These are phyloP conservation scores for Amaranthus cruentus DNA, from an alignment of 148 eudicot species.

Conservation along the genomic window DNA sequence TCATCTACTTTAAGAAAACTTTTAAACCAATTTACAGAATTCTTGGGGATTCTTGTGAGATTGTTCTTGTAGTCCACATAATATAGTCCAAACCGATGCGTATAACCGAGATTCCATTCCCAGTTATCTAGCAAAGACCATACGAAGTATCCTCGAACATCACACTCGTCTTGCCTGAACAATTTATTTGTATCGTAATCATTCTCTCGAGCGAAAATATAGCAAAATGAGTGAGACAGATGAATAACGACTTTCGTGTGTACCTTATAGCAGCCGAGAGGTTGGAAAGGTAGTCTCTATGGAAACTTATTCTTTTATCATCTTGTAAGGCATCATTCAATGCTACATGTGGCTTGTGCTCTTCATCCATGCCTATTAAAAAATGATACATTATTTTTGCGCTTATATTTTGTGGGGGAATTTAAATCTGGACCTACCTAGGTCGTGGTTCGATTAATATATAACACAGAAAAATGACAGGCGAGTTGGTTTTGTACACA, in stretches of 20 bases:
- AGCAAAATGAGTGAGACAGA: not conserved
- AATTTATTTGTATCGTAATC: not conserved
- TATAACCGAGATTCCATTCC: slow-evolving; percentile 93
- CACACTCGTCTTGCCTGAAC: slow-evolving; percentile 76
- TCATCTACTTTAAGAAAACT: slow-evolving; percentile 36
- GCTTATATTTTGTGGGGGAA: too few relatives aligned
- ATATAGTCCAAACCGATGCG: slow-evolving; percentile 77
- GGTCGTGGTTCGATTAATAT: too few relatives aligned
- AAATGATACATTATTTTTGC: not conserved
- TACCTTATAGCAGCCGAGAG: slow-evolving; percentile 93
- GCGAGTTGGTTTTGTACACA: too few relatives aligned
- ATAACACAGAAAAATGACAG: too few relatives aligned
- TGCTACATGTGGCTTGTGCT: slow-evolving; percentile 35
- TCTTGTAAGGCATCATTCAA: slow-evolving; percentile 68
- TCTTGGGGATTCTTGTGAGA: slow-evolving; percentile 86
- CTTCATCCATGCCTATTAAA: slow-evolving; percentile 74
- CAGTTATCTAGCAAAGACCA: slow-evolving; percentile 99
- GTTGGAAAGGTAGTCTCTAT: slow-evolving; percentile 90
- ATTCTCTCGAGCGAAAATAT: not conserved
- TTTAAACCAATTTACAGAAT: slow-evolving; percentile 78
- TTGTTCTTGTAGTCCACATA: slow-evolving; percentile 85
- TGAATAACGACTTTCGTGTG: not conserved
- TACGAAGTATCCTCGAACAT: slow-evolving; percentile 83
- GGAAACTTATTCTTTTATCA: slow-evolving; percentile 68
- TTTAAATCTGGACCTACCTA: too few relatives aligned